Evolutionary conservation across 1,139 yeast genomes (phyloP), one percentile per base, ranked within the genome.

Genomic region (Blastobotrys serpentis): DNA sequence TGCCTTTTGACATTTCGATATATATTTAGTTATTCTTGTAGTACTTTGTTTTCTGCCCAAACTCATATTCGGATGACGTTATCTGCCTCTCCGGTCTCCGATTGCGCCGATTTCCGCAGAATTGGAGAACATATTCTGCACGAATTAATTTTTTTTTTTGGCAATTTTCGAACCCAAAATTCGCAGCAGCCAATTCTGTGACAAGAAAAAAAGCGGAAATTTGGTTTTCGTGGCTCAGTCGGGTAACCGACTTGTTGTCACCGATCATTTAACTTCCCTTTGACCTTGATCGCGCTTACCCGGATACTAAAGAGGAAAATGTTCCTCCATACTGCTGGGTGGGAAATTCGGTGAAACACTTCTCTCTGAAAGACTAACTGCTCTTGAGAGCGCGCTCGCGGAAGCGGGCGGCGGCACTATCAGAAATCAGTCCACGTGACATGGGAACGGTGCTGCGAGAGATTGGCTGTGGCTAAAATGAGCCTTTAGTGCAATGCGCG

Each of bases 321-420:
- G 43, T 42, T 44, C 26, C 42, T 43, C 42, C 41, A 29, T 48
- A 47, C 49, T 56, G 10, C 40, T 56, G 59, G 59, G 62, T 58
- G 62, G 62, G 62, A 58, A 58, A 58, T 58, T 58, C 62, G 62
- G 62, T 58, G 62, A 52, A 55, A 48, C 60, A 48, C 62, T 52
- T 58, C 60, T 54, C 58, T 51, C 61, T 46, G 49, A 41, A 48
- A 49, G 37, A 48, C 44, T 43, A 3, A 22, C 34, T 47, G 50
- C 57, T 56, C 56, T 48, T 56, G 55, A 52, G 55, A 54, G 53
- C 57, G 52, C 48, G 55, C 37, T 48, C 55, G 61, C 54, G 62
- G 60, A 58, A 57, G 53, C 60, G 58, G 48, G 53, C 56, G 48
- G 59, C 61, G 52, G 58, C 48, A 58, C 55, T 58, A 58, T 58